Evolutionary conservation across 345 rosid species (phyloP).

Genomic region (Anastatica hierochuntica): DNA sequence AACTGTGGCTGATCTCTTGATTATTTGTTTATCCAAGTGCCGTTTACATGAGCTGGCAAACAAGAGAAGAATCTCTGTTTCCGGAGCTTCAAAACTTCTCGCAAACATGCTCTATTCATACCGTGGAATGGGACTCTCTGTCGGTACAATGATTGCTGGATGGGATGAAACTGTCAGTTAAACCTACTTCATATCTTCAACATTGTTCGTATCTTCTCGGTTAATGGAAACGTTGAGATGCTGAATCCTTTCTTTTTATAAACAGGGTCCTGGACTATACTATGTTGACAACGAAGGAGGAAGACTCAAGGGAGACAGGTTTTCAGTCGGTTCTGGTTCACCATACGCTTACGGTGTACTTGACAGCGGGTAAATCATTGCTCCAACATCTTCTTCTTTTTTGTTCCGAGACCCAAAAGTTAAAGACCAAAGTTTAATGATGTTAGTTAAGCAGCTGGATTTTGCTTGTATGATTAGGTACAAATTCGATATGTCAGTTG

Average conservation of each 20-base stretch:
- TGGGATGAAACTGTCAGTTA: slow-evolving; percentile 90
- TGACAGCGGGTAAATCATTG: slow-evolving; percentile 66
- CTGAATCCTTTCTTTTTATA: background rate
- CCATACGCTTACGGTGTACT: slow-evolving; percentile 98
- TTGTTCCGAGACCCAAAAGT: background rate
- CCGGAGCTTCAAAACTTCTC: slow-evolving; percentile 93
- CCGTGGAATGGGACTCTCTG: slow-evolving; percentile 98
- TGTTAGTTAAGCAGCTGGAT: background rate
- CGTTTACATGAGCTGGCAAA: slow-evolving; percentile 96
- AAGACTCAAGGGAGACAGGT: slow-evolving; percentile 84
- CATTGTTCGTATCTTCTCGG: slow-evolving; percentile 4
- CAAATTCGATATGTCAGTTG: slow-evolving; percentile 68
- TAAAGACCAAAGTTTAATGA: background rate
- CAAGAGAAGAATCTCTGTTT: slow-evolving; percentile 95
- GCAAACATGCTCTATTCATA: slow-evolving; percentile 98
- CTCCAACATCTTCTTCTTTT: background rate
- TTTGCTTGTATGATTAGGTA: slow-evolving; percentile 41
- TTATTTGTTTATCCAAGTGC: slow-evolving; percentile 42
- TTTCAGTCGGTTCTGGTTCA: slow-evolving; percentile 99
- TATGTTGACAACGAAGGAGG: slow-evolving; percentile 99
- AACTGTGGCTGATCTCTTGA: slow-evolving; percentile 13
- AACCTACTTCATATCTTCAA: slow-evolving; percentile 4
- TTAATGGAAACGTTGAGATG: background rate
- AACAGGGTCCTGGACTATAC: slow-evolving; percentile 94
- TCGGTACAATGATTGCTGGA: slow-evolving; percentile 99